Evolutionary conservation across 1,139 yeast genomes (phyloP), one percentile per base, ranked within the genome.

Genomic region (Taphrina deformans): DNA sequence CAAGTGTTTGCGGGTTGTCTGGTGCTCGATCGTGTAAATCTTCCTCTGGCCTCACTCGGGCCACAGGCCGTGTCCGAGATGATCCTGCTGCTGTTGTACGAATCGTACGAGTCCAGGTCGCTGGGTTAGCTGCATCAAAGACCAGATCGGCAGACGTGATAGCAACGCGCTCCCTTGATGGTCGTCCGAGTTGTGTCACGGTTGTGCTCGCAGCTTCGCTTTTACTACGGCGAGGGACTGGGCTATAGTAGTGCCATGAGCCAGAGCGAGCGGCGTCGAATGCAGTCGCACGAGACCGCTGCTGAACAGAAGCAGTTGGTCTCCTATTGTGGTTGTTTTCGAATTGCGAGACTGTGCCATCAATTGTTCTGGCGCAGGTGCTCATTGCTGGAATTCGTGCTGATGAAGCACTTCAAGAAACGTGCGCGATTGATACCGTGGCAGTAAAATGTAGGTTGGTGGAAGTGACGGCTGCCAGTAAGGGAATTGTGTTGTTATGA

Each of bases 91-190:
- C 33, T 12, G 21, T 16, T 18, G 14, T 41, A 33, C 33, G 52
- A 14, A 55, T 21, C 6, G 56, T 27, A 14, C 56, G 63, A 24
- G 29, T 50, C 63, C 63, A 59, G 2, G 63, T 59, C 21, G 56
- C 48, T n/a, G 63, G 55, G 18, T 59, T 40, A 10, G 63, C 63
- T 3, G 63, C 63, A 31, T 59, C 63, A 29, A 59, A 59, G 4
- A 38, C 41, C 41, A n/a, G 12, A 7, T n/a, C 41, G 9, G 48
- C 26, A 16, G 55, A 21, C 23, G 26, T 16, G 10, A 16, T 21
- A 24, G 53, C n/a, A 48, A 6, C 26, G 16, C 7, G 38, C 44
- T 16, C 12, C 12, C 27, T 10, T 5, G 55, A 9, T 9, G 31
- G 24, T 26, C 23, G 27, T 1, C 14, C 24, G 24, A 14, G n/a